Evolutionary conservation across 1,284 basidiomycete species (phyloP).

Genomic region (Irpex sp.): DNA sequence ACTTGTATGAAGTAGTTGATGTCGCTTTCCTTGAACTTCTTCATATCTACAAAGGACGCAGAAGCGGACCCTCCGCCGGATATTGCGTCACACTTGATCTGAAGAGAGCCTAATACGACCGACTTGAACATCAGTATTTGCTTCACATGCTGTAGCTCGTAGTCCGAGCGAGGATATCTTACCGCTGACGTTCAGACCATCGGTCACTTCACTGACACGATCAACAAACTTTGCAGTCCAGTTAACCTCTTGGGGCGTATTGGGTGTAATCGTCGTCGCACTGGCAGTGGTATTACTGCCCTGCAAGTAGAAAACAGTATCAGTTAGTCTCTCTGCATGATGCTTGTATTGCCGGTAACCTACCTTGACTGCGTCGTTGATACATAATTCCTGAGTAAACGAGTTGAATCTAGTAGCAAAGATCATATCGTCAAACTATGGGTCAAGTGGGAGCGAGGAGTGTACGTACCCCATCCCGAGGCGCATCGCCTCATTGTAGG

Average conservation of each 20-base stretch:
- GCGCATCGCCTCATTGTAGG: constrained; percentile 1
- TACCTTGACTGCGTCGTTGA: no score
- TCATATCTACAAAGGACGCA: background rate
- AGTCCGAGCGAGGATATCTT: no score
- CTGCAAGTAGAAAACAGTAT: background rate
- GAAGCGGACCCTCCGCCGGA: background rate
- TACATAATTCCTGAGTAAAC: no score
- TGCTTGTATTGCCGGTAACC: no score
- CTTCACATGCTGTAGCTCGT: no score
- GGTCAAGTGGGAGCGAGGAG: background rate
- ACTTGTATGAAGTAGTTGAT: constrained; percentile 4
- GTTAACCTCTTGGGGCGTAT: background rate
- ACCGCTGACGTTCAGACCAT: constrained; percentile 1
- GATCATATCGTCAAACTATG: background rate
- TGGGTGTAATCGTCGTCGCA: background rate
- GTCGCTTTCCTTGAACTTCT: constrained; percentile 4
- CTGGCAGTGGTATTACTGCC: background rate
- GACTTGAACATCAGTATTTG: no score
- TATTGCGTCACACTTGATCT: no score
- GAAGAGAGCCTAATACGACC: no score
- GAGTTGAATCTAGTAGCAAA: no score
- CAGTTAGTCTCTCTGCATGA: no score
- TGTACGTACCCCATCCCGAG: constrained; percentile 1
- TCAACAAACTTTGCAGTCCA: background rate
- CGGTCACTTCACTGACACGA: constrained; percentile 1